Percentiles rank a stretch among this genome's conserved stretches.
Conservation (phyloP, 2,329 filamentous ascomycete species). For the Epichloe uncinata region DNA sequence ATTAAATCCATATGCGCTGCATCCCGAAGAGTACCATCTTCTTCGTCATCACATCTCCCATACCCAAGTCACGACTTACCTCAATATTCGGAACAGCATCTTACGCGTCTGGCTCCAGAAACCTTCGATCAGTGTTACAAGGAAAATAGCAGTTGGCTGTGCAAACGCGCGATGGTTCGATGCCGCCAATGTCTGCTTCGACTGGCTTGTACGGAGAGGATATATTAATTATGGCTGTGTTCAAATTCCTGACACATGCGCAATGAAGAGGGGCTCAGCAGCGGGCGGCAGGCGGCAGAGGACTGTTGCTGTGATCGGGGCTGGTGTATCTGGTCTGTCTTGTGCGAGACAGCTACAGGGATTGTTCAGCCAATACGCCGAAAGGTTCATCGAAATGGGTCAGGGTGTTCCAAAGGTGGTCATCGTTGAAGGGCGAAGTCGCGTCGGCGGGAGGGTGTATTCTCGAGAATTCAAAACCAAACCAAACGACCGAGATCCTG, state of each 20-base stretch:
- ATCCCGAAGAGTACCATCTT: slow-evolving; percentile 70
- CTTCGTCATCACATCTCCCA: slow-evolving; percentile 73
- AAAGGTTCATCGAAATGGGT: slow-evolving; percentile 48
- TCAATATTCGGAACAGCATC: slow-evolving; percentile 93
- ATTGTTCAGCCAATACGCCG: slow-evolving; percentile 68
- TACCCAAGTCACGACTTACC: slow-evolving; percentile 82
- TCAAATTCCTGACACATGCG: slow-evolving; percentile 38
- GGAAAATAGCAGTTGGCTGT: slow-evolving; percentile 81
- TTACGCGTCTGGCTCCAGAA: slow-evolving; percentile 81
- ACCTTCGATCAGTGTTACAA: slow-evolving; percentile 66
- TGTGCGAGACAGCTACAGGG: slow-evolving; percentile 84
- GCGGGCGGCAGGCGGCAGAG: slow-evolving; percentile 38
- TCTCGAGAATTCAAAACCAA: slow-evolving; percentile 57
- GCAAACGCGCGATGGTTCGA: slow-evolving; percentile 83
- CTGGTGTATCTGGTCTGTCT: slow-evolving; percentile 85
- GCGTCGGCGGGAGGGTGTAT: slow-evolving; percentile 87
- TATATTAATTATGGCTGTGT: slow-evolving; percentile 97
- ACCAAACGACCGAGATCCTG: slow-evolving; percentile 35
- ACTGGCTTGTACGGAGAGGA: slow-evolving; percentile 81
- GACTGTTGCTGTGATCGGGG: slow-evolving; percentile 77
- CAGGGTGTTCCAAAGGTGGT: slow-evolving; percentile 63
- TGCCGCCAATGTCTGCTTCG: slow-evolving; percentile 74
- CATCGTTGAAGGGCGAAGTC: slow-evolving; percentile 72
- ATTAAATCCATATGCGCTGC: slow-evolving; percentile 77
- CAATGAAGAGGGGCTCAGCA: slow-evolving; percentile 25